A percentile compares a stretch with the other conserved stretches of the same genome.
phyloP scores from a whole-genome alignment of 257 asterid genomes.

The Voacanga thouarsii region DNA sequence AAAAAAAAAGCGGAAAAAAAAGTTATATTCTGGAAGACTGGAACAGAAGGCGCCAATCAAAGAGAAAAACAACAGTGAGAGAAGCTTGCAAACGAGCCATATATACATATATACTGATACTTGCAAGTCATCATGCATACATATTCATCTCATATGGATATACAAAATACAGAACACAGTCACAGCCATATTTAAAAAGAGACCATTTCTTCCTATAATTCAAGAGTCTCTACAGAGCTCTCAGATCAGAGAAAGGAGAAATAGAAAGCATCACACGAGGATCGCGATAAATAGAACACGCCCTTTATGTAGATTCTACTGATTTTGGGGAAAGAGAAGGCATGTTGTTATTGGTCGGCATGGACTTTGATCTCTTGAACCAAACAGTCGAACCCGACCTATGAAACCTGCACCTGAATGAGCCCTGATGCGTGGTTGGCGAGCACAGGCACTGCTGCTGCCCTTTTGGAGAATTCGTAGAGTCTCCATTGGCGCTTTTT shows the following conservation, averaged over 20 bases:
- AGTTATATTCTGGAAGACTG: too few relatives aligned
- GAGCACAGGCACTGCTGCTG: slow-evolving; percentile 46
- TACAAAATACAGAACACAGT: neutral
- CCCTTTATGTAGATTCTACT: slow-evolving; percentile 23
- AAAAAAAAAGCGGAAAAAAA: neutral
- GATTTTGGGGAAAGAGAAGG: slow-evolving; percentile 24
- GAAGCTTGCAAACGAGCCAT: neutral
- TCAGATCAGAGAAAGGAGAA: neutral
- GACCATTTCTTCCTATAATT: neutral
- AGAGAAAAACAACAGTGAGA: neutral
- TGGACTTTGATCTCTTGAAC: slow-evolving; percentile 44
- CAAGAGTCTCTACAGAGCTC: neutral
- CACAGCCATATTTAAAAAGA: neutral
- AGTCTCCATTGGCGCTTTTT: slow-evolving; percentile 1
- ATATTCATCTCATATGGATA: neutral
- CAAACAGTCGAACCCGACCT: slow-evolving; percentile 25
- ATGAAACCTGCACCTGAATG: slow-evolving; percentile 51
- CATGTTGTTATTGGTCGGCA: slow-evolving; percentile 18
- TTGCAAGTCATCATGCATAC: neutral
- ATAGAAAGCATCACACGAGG: neutral
- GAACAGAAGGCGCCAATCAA: neutral
- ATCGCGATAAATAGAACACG: neutral
- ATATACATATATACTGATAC: neutral
- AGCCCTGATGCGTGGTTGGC: slow-evolving; percentile 55
- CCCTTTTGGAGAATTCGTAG: slow-evolving; percentile 30